Percentiles rank a stretch among this genome's conserved stretches.
These are phyloP conservation scores for Isoetes taiwanensis DNA, from an alignment of 75 land plant genomes.

Conservation along the genomic window DNA sequence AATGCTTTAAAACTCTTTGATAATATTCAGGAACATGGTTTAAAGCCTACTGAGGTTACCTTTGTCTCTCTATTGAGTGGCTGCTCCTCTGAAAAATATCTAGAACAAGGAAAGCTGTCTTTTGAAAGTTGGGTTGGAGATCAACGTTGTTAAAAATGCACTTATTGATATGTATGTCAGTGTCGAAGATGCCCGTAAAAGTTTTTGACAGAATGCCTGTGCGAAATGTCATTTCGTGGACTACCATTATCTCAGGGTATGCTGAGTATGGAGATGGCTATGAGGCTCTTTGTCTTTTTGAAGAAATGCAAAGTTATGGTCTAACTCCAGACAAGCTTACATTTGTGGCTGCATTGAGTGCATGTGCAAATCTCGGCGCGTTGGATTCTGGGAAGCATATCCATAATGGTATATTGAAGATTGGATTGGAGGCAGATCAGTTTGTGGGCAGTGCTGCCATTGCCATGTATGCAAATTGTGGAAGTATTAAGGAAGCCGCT, in stretches of 20 bases:
- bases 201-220: no score
- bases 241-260: constrained; percentile 11
- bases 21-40: not conserved
- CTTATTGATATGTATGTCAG: no score
- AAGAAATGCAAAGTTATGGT: constrained; percentile 9
- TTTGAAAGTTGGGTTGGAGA: not conserved
- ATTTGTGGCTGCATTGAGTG: constrained; percentile 9
- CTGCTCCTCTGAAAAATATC: no score
- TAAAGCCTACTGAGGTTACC: not conserved
- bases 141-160: no score
- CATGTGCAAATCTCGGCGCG: constrained; percentile 10
- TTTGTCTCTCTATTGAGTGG: not conserved
- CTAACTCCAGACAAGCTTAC: constrained; percentile 12
- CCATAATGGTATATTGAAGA: not conserved
- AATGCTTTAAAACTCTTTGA: not conserved
- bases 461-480: not conserved
- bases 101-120: not conserved
- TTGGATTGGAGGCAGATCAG: not conserved
- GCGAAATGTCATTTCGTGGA: constrained; percentile 11
- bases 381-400: not conserved
- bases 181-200: no score
- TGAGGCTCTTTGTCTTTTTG: constrained; percentile 13
- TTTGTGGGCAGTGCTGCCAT: not conserved
- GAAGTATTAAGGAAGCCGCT: not conserved
- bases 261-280: constrained; percentile 11